phyloP scores from a whole-genome alignment of 495 filamentous ascomycete genomes.

The Aspergillus coremiiformis region DNA sequence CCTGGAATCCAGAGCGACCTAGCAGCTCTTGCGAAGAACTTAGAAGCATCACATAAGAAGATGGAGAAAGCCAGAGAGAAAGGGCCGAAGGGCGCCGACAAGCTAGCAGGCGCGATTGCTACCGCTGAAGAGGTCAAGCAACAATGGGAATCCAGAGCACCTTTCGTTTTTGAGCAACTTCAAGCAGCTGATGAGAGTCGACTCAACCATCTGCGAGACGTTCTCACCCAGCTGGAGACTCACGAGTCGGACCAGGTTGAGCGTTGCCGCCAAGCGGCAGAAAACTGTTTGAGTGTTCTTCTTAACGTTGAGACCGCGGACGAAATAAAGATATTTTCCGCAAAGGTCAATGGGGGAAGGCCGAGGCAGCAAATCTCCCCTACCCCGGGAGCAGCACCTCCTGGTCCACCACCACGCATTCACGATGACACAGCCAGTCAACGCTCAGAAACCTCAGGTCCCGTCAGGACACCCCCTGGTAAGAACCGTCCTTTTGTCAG shows the following conservation, averaged over 20 bases:
- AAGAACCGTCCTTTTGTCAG: constrained; percentile 5
- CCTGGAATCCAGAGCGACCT: constrained; percentile 77
- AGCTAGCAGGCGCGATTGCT: constrained; percentile 66
- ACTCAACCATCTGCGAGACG: constrained; percentile 85
- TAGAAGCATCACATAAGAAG: constrained; percentile 79
- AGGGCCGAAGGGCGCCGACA: constrained; percentile 71
- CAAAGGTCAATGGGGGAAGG: constrained; percentile 38
- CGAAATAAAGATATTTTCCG: constrained; percentile 82
- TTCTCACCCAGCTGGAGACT: constrained; percentile 86
- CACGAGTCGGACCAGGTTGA: constrained; percentile 88
- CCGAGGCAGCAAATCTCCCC: constrained; percentile 15
- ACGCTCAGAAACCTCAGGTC: constrained; percentile 44
- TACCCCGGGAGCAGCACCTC: constrained; percentile 15
- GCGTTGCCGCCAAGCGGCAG: constrained; percentile 63
- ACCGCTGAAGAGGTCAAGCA: constrained; percentile 68
- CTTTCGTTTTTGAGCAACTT: constrained; percentile 90
- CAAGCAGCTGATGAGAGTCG: constrained; percentile 86
- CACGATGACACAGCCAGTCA: constrained; percentile 56
- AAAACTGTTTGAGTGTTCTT: constrained; percentile 74
- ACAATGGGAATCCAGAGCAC: constrained; percentile 94
- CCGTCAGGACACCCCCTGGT: constrained; percentile 43
- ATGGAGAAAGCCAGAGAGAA: constrained; percentile 78
- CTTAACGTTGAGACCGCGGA: constrained; percentile 81
- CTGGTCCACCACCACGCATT: constrained; percentile 36
- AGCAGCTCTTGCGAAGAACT: constrained; percentile 67